Base-by-base conservation (phyloP, 2,329 filamentous ascomycete species). In the Calonectria crousiana region DNA sequence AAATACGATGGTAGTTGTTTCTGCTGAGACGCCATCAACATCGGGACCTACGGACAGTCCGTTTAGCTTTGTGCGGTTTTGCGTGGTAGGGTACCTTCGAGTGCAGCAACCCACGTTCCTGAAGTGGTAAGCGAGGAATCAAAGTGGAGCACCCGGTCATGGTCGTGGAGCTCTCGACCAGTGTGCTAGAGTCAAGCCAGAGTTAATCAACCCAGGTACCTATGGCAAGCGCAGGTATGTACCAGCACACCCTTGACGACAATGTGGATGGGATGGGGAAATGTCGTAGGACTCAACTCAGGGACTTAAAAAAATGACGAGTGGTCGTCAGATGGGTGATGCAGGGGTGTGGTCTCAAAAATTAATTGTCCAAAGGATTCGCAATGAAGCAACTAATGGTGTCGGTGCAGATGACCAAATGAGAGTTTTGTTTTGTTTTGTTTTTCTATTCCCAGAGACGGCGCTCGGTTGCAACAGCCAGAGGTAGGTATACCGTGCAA, bases 71-170 rank as follows among this genome's bases (percentile, higher is more conserved):
- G 34, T 58, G 49, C 36, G 51, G 71, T 67, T 69, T 62, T 56
- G 26, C 60, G 51, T 67, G 64, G 52, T n/a, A 65, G 58, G 64
- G 65, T 67, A 68, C 53, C 56, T 58, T 67, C 44, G 62, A 68
- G 38, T 72, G 74, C 76, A 76, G 72, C 51, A 75, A 74, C 75
- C 78, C 73, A 76, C 72, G 76, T 80, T 79, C 76, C 79, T 79
- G 73, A 77, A 79, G 69, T 66, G 74, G 75, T 23, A 79, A 80
- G 79, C 79, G 78, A 78, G 77, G 74, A 79, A 75, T 76, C 67
- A 34, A 36, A 69, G 76, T 80, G 79, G 79, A 69, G 73, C 74
- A 72, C 72, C 73, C 74, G 74, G 73, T 70, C 53, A 44, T 71
- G 66, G 38, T 13, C 53, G 30, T 67, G 69, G 62, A 66, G 56